Percentiles rank a stretch among this genome's conserved stretches.
Evolutionary conservation across 2,329 filamentous ascomycete species (phyloP).

Genomic region (Cercospora citrullina): DNA sequence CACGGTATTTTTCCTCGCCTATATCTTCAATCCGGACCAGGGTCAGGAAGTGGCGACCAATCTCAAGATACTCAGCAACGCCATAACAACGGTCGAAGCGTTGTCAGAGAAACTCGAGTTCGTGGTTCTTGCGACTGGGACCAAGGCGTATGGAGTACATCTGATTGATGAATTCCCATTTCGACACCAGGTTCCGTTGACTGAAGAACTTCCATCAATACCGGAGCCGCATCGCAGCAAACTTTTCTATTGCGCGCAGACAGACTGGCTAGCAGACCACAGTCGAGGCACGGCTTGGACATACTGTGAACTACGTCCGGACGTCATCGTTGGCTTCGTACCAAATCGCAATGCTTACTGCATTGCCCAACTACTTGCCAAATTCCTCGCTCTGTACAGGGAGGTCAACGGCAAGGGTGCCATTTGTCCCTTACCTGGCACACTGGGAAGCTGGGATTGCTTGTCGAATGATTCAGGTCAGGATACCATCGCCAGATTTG

Average conservation of each 20-base stretch:
- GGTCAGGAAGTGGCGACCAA: background rate
- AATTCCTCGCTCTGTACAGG: background rate
- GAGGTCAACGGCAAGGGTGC: conserved; percentile 23
- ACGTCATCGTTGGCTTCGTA: conserved; percentile 44
- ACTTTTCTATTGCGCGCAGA: conserved; percentile 43
- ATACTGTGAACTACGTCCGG: conserved; percentile 42
- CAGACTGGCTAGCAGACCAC: conserved; percentile 39
- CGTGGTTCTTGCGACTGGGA: conserved; percentile 41
- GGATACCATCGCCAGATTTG: conserved; percentile 38
- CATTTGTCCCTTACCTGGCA: conserved; percentile 42
- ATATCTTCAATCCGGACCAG: background rate
- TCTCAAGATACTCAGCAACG: background rate
- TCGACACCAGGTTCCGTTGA: conserved; percentile 39
- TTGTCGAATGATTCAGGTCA: conserved; percentile 40
- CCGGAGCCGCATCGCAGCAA: conserved; percentile 34
- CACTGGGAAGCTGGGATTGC: conserved; percentile 37
- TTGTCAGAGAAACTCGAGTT: background rate
- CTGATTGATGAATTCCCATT: conserved; percentile 43
- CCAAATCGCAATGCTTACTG: conserved; percentile 43
- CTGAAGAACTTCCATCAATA: conserved; percentile 38
- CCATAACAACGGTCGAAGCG: background rate
- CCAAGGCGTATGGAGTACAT: conserved; percentile 47
- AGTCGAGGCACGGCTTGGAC: conserved; percentile 40
- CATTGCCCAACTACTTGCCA: conserved; percentile 37
- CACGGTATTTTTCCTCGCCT: background rate